Evolutionary conservation across 129 eudicot genomes (phyloP).

Genomic region (Rutidosis leptorrhynchoides): DNA sequence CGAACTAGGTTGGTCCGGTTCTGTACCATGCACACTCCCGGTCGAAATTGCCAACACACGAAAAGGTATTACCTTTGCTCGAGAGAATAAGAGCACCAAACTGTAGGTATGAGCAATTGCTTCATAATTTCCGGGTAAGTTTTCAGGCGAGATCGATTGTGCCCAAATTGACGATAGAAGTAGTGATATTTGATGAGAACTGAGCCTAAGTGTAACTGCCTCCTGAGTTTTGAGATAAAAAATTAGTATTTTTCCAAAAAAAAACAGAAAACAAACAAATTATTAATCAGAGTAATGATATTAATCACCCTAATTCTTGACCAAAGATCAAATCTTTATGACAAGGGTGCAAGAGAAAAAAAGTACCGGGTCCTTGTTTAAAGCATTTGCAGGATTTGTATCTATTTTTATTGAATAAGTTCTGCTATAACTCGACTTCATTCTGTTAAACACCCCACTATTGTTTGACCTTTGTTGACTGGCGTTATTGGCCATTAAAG

Average conservation of each 20-base stretch:
- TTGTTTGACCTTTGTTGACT: slow-evolving; percentile 35
- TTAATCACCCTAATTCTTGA: neutral
- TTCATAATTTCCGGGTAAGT: slow-evolving; percentile 77
- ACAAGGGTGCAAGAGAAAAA: slow-evolving; percentile 11
- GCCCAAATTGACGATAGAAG: slow-evolving; percentile 87
- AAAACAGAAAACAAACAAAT: neutral
- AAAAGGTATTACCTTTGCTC: slow-evolving; percentile 63
- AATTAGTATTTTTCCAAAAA: neutral
- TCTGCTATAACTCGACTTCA: slow-evolving; percentile 74
- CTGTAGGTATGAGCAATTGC: slow-evolving; percentile 95
- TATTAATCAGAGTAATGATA: neutral
- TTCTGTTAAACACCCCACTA: slow-evolving; percentile 55
- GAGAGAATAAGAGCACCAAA: slow-evolving; percentile 72
- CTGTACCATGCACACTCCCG: too few species aligned
- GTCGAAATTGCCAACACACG: neutral
- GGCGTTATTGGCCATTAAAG: slow-evolving; percentile 38
- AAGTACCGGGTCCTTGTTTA: slow-evolving; percentile 56
- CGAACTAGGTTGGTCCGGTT: too few species aligned
- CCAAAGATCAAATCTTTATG: neutral
- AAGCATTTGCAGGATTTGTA: slow-evolving; percentile 34
- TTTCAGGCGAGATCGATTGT: slow-evolving; percentile 65
- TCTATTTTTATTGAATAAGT: slow-evolving; percentile 49
- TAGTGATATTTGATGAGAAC: slow-evolving; percentile 72
- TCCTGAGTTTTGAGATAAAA: slow-evolving; percentile 39
- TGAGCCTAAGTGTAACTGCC: slow-evolving; percentile 67